A percentile compares a stretch with the other conserved stretches of the same genome.
Conservation (phyloP, 495 filamentous ascomycete species). For the Trichoderma orchidacearum region DNA sequence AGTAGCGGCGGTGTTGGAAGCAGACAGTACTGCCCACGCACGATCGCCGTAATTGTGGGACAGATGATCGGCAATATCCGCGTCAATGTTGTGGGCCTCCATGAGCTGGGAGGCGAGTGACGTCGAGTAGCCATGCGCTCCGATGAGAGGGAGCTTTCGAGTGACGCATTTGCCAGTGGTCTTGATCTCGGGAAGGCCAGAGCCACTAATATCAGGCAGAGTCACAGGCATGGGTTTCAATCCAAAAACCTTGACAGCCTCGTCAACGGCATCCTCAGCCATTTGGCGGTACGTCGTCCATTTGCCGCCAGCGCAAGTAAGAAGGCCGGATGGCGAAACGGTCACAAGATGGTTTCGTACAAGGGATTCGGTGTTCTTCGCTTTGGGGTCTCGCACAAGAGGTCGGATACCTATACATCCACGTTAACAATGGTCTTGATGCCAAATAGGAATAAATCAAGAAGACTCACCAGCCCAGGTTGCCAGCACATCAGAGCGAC, state of each 20-base stretch:
- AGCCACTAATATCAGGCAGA: conserved; percentile 37
- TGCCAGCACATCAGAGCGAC: conserved; percentile 61
- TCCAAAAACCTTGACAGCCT: background rate
- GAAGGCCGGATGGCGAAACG: conserved; percentile 51
- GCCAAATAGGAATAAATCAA: background rate
- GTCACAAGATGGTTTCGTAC: conserved; percentile 68
- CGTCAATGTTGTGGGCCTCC: conserved; percentile 65
- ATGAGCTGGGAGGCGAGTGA: conserved; percentile 74
- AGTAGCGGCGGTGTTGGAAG: conserved; percentile 46
- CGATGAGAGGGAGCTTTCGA: conserved; percentile 54
- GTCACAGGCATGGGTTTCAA: background rate
- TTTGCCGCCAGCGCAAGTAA: conserved; percentile 67
- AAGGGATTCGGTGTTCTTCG: conserved; percentile 62
- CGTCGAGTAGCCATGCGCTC: conserved; percentile 64
- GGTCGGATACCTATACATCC: conserved; percentile 47
- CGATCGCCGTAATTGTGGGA: conserved; percentile 60
- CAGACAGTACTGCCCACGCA: conserved; percentile 61
- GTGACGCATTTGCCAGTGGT: conserved; percentile 61
- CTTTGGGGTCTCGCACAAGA: conserved; percentile 62
- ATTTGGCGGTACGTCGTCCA: conserved; percentile 80
- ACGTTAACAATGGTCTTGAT: background rate
- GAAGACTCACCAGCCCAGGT: conserved; percentile 46
- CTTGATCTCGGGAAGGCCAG: conserved; percentile 34
- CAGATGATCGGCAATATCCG: conserved; percentile 59
- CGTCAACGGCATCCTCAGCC: conserved; percentile 51